Evolutionary conservation across 257 asterid genomes (phyloP), one percentile per base, ranked within the genome.

Genomic region (Rhazya stricta): DNA sequence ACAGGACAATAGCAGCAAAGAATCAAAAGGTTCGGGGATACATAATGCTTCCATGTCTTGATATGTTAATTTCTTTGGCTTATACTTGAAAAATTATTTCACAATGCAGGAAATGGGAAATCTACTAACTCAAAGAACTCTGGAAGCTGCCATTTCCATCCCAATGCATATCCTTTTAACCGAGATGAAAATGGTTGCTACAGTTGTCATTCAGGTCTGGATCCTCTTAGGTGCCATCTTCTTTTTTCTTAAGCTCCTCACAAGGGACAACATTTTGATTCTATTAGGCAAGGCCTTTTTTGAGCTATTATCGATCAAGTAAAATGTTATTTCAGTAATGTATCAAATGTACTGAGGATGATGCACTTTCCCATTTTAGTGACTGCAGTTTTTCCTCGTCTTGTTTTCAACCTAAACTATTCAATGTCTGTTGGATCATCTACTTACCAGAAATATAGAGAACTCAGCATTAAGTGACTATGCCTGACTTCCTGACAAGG

Each of bases 141-240:
- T 39, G 86, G 88, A 56, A 87, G 82, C 79, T 86, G 88, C 79
- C 84, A 76, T 72, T 79, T 85, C 80, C 91, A 90, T 83, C 41
- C 92, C 16, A 83, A 82, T 75, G 75, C 79, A 54, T 84, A 82
- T 79, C 79, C 83, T 69, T 89, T 85, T 85, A 72, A 79, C 67
- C 87, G 84, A 78, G 88, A 84, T 73, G 91, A 86, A 67, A 84
- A 74, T 66, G 82, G 82, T 71, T 89, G 88, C 83, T 89, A 75
- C 87, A 84, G 79, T 74, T 82, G 78, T 74, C 85, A 73, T 81
- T 48, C 90, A 69, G 96, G 96, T 89, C 29, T 29, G 68, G 48
- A 73, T 11, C 50, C 46, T 23, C 9, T 56, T 62, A 36, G 27
- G 18, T 66, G 15, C 5, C n/a, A 2, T 3, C 1, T 21, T n/a